Conservation (phyloP, 2,329 filamentous ascomycete genomes). For the Chaetomiaceae sp. region DNA sequence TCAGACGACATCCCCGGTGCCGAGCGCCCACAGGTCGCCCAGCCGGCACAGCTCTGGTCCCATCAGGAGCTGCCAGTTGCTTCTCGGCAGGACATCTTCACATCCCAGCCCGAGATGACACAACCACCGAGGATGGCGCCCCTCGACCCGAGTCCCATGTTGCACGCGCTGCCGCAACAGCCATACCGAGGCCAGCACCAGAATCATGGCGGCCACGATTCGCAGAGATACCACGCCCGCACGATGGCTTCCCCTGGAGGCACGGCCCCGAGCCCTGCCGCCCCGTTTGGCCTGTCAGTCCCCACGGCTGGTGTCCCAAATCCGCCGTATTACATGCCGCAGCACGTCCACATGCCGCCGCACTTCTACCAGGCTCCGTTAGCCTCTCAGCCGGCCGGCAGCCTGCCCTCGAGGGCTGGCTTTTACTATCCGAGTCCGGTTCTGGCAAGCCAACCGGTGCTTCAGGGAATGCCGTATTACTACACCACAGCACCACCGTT, state of each 20-base stretch:
- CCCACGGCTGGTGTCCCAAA: constrained; percentile 33
- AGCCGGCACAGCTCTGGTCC: constrained; percentile 7
- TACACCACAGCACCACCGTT: constrained; percentile 38
- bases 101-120: constrained; percentile 38
- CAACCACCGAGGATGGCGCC: constrained; percentile 31
- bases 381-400: constrained; percentile 31
- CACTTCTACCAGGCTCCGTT: constrained; percentile 40
- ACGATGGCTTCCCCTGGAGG: background rate
- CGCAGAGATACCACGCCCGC: constrained; percentile 28
- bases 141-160: constrained; percentile 45
- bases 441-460: constrained; percentile 36
- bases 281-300: constrained; percentile 35
- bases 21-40: too few relatives aligned
- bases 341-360: constrained; percentile 37
- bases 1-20: too few relatives aligned
- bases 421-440: constrained; percentile 41
- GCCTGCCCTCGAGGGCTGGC: constrained; percentile 33
- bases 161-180: constrained; percentile 37
- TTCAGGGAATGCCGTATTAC: constrained; percentile 36
- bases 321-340: constrained; percentile 44
- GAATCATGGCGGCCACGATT: constrained; percentile 26
- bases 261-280: constrained; percentile 12
- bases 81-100: constrained; percentile 36
- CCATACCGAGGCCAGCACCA: constrained; percentile 36
- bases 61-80: constrained; percentile 28